Evolutionary conservation across 1,139 yeast species (phyloP).

Genomic region (Suhomyces guaymorum): DNA sequence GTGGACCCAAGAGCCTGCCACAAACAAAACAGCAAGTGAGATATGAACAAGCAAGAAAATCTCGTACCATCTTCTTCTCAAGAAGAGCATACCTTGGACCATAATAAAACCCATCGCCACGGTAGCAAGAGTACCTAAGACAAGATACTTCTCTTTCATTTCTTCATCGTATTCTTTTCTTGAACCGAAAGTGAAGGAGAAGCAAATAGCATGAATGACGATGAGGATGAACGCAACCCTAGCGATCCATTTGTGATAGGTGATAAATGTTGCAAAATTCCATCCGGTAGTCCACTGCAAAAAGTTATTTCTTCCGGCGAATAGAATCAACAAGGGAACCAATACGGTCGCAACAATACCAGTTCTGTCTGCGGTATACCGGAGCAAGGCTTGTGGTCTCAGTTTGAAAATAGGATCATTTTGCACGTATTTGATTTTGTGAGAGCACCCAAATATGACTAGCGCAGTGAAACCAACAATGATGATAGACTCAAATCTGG

Average conservation of each 20-base stretch:
- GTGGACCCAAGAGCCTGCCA: slow-evolving; percentile 47
- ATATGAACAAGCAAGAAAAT: slow-evolving; percentile 44
- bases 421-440: slow-evolving; percentile 20
- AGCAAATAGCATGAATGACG: slow-evolving; percentile 43
- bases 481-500: slow-evolving; percentile 21
- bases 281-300: slow-evolving; percentile 45
- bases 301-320: slow-evolving; percentile 49
- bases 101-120: slow-evolving; percentile 36
- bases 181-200: slow-evolving; percentile 21
- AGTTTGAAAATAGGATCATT: slow-evolving; percentile 28
- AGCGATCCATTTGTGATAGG: slow-evolving; percentile 42
- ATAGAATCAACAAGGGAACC: slow-evolving; percentile 38
- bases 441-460: slow-evolving; percentile 18
- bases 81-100: slow-evolving; percentile 35
- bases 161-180: slow-evolving; percentile 13
- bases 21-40: slow-evolving; percentile 39
- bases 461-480: slow-evolving; percentile 17
- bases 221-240: slow-evolving; percentile 32
- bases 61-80: slow-evolving; percentile 48
- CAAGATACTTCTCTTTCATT: slow-evolving; percentile 24
- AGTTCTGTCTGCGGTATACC: slow-evolving; percentile 34
- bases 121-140: slow-evolving; percentile 36
- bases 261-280: slow-evolving; percentile 37
- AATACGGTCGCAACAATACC: slow-evolving; percentile 33
- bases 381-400: slow-evolving; percentile 22